A percentile compares a stretch with the other conserved stretches of the same genome.
Evolutionary conservation across 2,329 filamentous ascomycete species (phyloP).

Genomic region (Monilinia laxa): DNA sequence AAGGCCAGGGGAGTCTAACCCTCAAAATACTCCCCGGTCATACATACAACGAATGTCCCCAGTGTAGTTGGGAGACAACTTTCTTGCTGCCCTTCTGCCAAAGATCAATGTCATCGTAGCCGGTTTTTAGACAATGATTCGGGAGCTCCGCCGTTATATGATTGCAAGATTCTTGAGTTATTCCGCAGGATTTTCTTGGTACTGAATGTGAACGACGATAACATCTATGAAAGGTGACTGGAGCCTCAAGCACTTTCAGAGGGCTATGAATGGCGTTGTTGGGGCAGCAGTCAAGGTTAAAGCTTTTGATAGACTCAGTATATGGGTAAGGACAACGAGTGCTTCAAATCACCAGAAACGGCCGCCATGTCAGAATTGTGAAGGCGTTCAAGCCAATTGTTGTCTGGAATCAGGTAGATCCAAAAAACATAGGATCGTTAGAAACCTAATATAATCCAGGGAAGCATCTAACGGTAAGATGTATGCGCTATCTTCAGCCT

Average conservation of each 20-base stretch:
- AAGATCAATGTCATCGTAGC: neutral
- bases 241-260: slow-evolving; percentile 7
- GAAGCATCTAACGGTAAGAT: slow-evolving; percentile 6
- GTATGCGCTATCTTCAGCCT: slow-evolving; percentile 18
- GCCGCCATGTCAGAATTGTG: slow-evolving; percentile 4
- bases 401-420: neutral
- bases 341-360: slow-evolving; percentile 15
- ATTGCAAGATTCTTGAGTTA: neutral
- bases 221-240: slow-evolving; percentile 10
- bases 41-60: neutral
- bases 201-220: slow-evolving; percentile 12
- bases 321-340: slow-evolving; percentile 13
- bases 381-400: neutral
- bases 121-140: neutral
- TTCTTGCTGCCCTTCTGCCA: neutral
- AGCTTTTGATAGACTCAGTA: slow-evolving; percentile 5
- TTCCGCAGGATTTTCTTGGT: slow-evolving; percentile 2
- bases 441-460: slow-evolving; percentile 14
- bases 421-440: slow-evolving; percentile 11
- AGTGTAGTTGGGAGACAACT: neutral
- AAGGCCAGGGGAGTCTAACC: slow-evolving; percentile 12
- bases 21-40: slow-evolving; percentile 8
- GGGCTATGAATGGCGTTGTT: slow-evolving; percentile 1
- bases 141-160: neutral
- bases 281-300: slow-evolving; percentile 16